These are phyloP conservation scores for Candida verbasci DNA, from an alignment of 805 yeast genomes.

Conservation along the genomic window DNA sequence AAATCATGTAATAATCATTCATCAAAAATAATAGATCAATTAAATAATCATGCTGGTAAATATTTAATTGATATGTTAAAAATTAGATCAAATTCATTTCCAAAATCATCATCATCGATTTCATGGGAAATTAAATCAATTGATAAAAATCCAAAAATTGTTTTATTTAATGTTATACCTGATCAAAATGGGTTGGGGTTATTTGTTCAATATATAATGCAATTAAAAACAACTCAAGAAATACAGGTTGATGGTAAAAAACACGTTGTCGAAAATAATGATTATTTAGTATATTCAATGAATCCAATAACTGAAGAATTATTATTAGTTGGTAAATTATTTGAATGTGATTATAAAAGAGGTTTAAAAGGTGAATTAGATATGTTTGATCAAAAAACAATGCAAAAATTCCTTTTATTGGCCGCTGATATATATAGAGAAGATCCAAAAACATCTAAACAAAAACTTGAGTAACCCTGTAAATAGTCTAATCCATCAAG, in stretches of 20 bases:
- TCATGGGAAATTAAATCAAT: conserved; percentile 78
- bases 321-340: conserved; percentile 38
- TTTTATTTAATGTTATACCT: conserved; percentile 66
- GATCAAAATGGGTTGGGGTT: conserved; percentile 35
- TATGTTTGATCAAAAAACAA: conserved; percentile 15
- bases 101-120: conserved; percentile 52
- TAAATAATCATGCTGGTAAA: conserved; percentile 31
- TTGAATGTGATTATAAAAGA: conserved; percentile 32
- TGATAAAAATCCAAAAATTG: conserved; percentile 65
- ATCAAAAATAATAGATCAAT: conserved; percentile 43
- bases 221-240: conserved; percentile 34
- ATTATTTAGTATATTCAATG: conserved; percentile 35
- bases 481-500: conserved; percentile 34
- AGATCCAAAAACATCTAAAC: conserved; percentile 16
- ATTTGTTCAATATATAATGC: conserved; percentile 36
- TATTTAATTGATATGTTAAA: conserved; percentile 28
- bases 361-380: conserved; percentile 33
- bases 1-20: conserved; percentile 32
- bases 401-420: conserved; percentile 26
- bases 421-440: conserved; percentile 40
- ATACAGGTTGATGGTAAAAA: conserved; percentile 17
- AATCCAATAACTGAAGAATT: conserved; percentile 36
- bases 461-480: background rate
- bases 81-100: conserved; percentile 39
- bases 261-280: conserved; percentile 13